Evolutionary conservation across 768 basidiomycete genomes (phyloP), one percentile per base, ranked within the genome.

Genomic region (Chalciporus pseudorubinellus): DNA sequence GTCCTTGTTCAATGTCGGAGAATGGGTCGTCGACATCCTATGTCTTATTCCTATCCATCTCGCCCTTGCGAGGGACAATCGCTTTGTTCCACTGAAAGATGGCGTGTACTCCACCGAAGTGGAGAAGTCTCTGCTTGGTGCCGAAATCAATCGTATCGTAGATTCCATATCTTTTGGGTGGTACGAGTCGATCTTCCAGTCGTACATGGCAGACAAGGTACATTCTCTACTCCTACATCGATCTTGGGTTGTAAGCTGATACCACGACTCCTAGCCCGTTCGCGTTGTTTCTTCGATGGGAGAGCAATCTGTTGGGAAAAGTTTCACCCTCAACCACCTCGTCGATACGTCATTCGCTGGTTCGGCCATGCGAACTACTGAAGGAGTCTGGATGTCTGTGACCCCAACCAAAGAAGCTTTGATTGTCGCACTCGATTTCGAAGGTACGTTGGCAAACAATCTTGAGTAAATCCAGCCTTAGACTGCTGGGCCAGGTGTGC

Each of bases 211-310:
- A 9, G 67, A 71, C 33, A 84, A 80, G 74, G 82, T 76, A 21
- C 13, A 11, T 11, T 29, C 3, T 19, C 40, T 21, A 1, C n/a
- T 2, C 9, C 16, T 18, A 6, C 4, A 8, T 29, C 10, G 19
- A 34, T 21, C 11, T 18, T 16, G 0, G 4, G 6, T 33, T 10
- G 1, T 21, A 3, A 39, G 11, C 28, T 46, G 1, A 48, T 36
- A 33, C 41, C 55, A 5, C n/a, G 34, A 1, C 0, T 45, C 19
- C 13, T 47, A 84, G 79, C 79, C 80, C 10, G 83, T 84, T 14
- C 79, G 77, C 46, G 83, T 84, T 4, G 81, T 84, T 2, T 83
- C 83, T 0, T 84, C 82, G 1, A 85, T 84, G 82, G 82, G 82
- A 6, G 82, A 83, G 58, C 83, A 84, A 62, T 83, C 81, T 0